phyloP scores from a whole-genome alignment of 2,329 filamentous ascomycete genomes.

The Arthrobotrys musiformis region DNA sequence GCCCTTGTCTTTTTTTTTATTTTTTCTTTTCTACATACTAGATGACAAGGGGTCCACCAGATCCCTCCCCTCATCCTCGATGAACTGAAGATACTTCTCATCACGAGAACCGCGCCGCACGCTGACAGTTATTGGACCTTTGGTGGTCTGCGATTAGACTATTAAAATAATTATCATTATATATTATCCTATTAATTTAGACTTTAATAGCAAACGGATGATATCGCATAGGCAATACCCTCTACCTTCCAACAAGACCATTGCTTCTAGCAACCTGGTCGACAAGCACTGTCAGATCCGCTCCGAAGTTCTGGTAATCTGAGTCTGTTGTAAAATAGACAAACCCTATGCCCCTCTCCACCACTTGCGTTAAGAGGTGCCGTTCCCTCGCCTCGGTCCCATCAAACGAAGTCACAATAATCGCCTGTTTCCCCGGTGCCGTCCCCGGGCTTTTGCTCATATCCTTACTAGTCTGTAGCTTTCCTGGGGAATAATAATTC shows the following conservation, averaged over 20 bases:
- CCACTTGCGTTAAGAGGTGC: slow-evolving; percentile 5
- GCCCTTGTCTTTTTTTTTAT: background rate
- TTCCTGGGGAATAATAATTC: slow-evolving; percentile 17
- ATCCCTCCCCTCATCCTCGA: no score
- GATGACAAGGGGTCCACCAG: slow-evolving; percentile 6
- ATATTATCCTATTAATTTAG: no score
- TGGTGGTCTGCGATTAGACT: no score
- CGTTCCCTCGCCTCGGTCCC: slow-evolving; percentile 17
- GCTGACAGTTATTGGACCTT: no score
- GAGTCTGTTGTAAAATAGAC: slow-evolving; percentile 33
- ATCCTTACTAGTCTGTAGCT: slow-evolving; percentile 26
- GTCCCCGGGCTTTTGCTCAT: slow-evolving; percentile 23
- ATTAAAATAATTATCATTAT: background rate
- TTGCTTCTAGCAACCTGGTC: slow-evolving; percentile 14
- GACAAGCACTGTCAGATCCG: slow-evolving; percentile 3
- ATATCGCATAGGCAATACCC: no score
- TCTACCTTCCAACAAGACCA: background rate
- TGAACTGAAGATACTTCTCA: no score
- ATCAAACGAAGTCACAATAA: slow-evolving; percentile 25
- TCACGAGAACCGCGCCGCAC: no score
- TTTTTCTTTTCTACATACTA: background rate
- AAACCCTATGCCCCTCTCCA: slow-evolving; percentile 17
- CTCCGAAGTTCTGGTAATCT: slow-evolving; percentile 30
- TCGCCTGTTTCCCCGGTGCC: background rate
- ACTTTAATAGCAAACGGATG: no score